These are phyloP conservation scores for Colletotrichum agaves DNA, from an alignment of 2,329 filamentous ascomycete species.

Conservation along the genomic window DNA sequence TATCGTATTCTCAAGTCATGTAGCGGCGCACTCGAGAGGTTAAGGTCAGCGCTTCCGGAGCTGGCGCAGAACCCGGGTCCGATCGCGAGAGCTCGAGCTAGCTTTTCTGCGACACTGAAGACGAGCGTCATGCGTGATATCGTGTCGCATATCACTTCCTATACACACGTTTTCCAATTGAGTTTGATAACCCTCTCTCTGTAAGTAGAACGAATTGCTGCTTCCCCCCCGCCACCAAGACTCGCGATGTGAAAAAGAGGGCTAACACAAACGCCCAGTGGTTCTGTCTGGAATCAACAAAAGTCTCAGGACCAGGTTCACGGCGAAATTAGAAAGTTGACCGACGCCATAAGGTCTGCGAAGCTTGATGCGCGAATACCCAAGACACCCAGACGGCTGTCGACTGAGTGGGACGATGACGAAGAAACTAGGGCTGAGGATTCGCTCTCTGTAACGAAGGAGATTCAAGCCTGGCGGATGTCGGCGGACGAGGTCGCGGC, in stretches of 20 bases:
- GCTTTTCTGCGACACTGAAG: constrained; percentile 40
- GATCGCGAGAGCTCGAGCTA: constrained; percentile 38
- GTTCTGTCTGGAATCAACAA: constrained; percentile 40
- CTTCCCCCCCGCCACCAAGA: not conserved
- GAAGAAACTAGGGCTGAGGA: constrained; percentile 29
- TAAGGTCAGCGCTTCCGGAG: constrained; percentile 40
- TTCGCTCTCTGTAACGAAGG: constrained; percentile 34
- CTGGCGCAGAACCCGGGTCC: constrained; percentile 37
- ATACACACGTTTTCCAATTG: constrained; percentile 43
- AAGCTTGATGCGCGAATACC: constrained; percentile 33
- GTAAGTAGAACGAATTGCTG: not conserved
- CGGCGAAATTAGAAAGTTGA: constrained; percentile 41
- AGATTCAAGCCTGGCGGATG: constrained; percentile 42
- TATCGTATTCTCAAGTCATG: constrained; percentile 42
- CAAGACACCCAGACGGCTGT: not conserved
- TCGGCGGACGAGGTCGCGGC: constrained; percentile 44
- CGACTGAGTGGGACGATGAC: constrained; percentile 32
- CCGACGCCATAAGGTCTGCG: constrained; percentile 39
- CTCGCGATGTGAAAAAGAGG: too few species aligned
- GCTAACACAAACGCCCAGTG: constrained; percentile 21
- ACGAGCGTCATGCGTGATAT: constrained; percentile 40
- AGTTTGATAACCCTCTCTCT: constrained; percentile 44
- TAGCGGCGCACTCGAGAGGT: constrained; percentile 36
- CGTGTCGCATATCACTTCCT: constrained; percentile 41
- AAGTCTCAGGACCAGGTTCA: constrained; percentile 43